phyloP scores from a whole-genome alignment of 2,329 filamentous ascomycete species.

The Aspergillus quadricinctus region DNA sequence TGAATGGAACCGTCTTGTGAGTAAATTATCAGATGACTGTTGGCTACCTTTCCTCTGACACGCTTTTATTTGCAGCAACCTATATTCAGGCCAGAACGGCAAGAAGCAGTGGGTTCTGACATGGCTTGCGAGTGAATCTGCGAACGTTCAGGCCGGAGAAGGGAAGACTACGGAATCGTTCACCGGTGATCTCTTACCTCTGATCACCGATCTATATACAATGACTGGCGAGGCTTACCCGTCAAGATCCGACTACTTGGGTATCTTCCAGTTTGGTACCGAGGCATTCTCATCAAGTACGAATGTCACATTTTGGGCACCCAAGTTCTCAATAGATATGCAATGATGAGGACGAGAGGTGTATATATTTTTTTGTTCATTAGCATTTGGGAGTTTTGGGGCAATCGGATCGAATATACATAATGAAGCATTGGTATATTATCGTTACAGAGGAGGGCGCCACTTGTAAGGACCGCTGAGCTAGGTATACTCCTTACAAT shows the following conservation, averaged over 20 bases:
- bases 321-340: slow-evolving; percentile 15
- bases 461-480: background rate
- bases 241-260: slow-evolving; percentile 44
- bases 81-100: background rate
- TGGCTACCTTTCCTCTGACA: background rate
- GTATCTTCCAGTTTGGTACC: slow-evolving; percentile 50
- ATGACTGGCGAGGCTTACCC: slow-evolving; percentile 36
- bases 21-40: background rate
- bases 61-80: background rate
- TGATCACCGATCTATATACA: slow-evolving; percentile 41
- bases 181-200: slow-evolving; percentile 44
- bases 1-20: background rate
- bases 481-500: too few species aligned
- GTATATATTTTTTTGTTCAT: background rate
- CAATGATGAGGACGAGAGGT: background rate
- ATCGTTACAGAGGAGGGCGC: background rate
- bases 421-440: background rate
- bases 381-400: background rate
- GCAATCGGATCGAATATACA: background rate
- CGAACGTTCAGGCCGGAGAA: slow-evolving; percentile 4
- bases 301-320: slow-evolving; percentile 49
- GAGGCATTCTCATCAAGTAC: slow-evolving; percentile 45
- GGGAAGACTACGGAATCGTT: slow-evolving; percentile 34
- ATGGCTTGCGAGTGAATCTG: slow-evolving; percentile 42
- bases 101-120: slow-evolving; percentile 30